phyloP scores from a whole-genome alignment of 2,329 filamentous ascomycete species.

The Sporothrix curviconia region DNA sequence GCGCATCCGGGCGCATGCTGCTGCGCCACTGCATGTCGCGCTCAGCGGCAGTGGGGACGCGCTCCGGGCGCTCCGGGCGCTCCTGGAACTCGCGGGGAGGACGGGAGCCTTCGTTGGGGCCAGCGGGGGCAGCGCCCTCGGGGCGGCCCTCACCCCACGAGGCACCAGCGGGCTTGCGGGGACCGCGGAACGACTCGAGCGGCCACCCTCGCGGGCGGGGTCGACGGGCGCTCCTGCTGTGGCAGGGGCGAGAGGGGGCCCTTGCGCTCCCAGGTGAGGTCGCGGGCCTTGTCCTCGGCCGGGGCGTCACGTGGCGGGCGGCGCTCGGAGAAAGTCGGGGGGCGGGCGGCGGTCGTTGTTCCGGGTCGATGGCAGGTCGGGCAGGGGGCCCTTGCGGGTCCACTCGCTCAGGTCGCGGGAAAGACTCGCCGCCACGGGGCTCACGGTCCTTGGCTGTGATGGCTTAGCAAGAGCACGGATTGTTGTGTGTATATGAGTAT shows the following conservation, averaged over 20 bases:
- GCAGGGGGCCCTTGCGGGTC: constrained; percentile 77
- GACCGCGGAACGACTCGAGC: constrained; percentile 52
- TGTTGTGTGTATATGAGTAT: no score
- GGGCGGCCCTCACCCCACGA: constrained; percentile 65
- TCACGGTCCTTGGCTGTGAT: constrained; percentile 81
- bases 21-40: constrained; percentile 89
- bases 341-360: constrained; percentile 39
- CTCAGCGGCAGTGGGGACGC: constrained; percentile 79
- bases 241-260: constrained; percentile 75
- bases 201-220: constrained; percentile 50
- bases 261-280: constrained; percentile 89
- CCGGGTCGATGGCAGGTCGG: constrained; percentile 31
- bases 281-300: constrained; percentile 66
- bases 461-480: not conserved
- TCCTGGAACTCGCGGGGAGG: constrained; percentile 72
- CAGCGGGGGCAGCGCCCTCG: constrained; percentile 10
- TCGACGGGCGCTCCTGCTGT: constrained; percentile 41
- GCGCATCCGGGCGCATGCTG: constrained; percentile 79
- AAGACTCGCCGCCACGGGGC: constrained; percentile 57
- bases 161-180: constrained; percentile 62
- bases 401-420: constrained; percentile 80
- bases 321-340: constrained; percentile 57
- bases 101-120: constrained; percentile 58
- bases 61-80: constrained; percentile 51
- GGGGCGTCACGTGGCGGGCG: constrained; percentile 62